Percentiles rank a stretch among this genome's conserved stretches.
These are phyloP conservation scores for Platismatia glauca DNA, from an alignment of 495 filamentous ascomycete genomes.

Conservation along the genomic window DNA sequence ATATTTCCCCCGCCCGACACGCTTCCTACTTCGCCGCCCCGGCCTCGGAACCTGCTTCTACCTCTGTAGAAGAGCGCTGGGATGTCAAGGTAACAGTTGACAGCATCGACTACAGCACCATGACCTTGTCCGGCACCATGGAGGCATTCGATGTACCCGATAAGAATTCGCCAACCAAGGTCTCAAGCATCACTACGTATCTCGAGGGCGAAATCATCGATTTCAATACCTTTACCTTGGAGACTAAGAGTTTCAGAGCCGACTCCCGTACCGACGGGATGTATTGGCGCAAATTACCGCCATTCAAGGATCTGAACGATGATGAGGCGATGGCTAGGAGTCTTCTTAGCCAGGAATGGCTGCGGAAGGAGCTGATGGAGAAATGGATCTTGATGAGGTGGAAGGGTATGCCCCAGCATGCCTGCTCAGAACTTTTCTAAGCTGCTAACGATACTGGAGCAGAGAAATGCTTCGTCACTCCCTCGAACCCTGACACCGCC, in stretches of 20 bases:
- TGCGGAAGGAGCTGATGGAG: conserved; percentile 42
- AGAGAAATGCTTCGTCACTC: conserved; percentile 67
- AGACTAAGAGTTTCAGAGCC: conserved; percentile 59
- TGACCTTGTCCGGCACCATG: conserved; percentile 69
- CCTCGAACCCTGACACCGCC: conserved; percentile 45
- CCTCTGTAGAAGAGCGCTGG: conserved; percentile 51
- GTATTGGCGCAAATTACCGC: conserved; percentile 64
- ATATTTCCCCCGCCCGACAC: conserved; percentile 5
- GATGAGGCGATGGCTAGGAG: conserved; percentile 46
- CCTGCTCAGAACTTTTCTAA: background rate
- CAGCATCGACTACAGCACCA: conserved; percentile 51
- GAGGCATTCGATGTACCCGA: conserved; percentile 68
- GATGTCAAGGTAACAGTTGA: conserved; percentile 67
- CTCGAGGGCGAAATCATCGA: conserved; percentile 73
- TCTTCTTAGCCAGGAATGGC: conserved; percentile 49
- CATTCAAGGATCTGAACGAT: conserved; percentile 51
- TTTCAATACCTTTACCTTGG: conserved; percentile 57
- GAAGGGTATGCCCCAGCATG: conserved; percentile 47
- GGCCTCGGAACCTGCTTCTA: conserved; percentile 30
- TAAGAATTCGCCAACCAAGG: conserved; percentile 43
- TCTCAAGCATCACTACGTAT: conserved; percentile 60
- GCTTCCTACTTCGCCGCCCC: background rate
- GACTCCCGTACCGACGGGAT: conserved; percentile 52
- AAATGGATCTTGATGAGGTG: conserved; percentile 70
- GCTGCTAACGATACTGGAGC: conserved; percentile 14